These are phyloP conservation scores for Dacryopinax spathularia DNA, from an alignment of 768 basidiomycete genomes.

Conservation along the genomic window DNA sequence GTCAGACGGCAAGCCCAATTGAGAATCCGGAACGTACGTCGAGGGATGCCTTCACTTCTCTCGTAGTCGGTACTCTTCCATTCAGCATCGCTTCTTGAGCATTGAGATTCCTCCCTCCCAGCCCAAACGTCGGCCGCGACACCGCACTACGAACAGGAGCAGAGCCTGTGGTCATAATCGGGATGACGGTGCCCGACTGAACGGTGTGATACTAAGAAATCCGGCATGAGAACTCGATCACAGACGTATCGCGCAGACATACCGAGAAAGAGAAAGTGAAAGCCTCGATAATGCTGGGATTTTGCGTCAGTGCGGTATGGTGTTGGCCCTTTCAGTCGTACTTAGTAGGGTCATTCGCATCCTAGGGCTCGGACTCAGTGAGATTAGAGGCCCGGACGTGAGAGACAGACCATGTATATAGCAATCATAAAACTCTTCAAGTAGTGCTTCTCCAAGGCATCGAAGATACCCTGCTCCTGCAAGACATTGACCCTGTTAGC, in stretches of 20 bases:
- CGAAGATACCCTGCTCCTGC: slow-evolving; percentile 75
- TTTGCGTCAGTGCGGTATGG: background rate
- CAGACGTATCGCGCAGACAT: no score
- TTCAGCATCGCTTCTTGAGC: slow-evolving; percentile 42
- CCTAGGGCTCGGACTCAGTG: slow-evolving; percentile 30
- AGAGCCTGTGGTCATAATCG: slow-evolving; percentile 57
- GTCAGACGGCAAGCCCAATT: background rate
- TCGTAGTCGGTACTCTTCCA: slow-evolving; percentile 55
- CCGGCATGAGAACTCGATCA: no score
- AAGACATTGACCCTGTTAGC: background rate
- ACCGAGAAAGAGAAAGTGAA: slow-evolving; percentile 81
- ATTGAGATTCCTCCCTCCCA: slow-evolving; percentile 34
- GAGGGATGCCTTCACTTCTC: slow-evolving; percentile 68
- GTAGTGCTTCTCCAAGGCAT: slow-evolving; percentile 73
- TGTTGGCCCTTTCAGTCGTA: slow-evolving; percentile 23
- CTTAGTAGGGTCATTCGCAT: slow-evolving; percentile 76
- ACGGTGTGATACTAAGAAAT: slow-evolving; percentile 67
- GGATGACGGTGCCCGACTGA: slow-evolving; percentile 42
- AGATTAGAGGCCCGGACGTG: slow-evolving; percentile 5
- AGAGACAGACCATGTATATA: slow-evolving; percentile 51
- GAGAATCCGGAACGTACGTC: slow-evolving; percentile 34
- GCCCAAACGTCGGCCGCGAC: slow-evolving; percentile 34
- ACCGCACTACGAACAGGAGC: slow-evolving; percentile 47
- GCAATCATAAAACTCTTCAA: slow-evolving; percentile 75
- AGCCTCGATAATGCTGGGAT: slow-evolving; percentile 61